Conservation (phyloP, 257 asterid species). For the Knoxia roxburghii region DNA sequence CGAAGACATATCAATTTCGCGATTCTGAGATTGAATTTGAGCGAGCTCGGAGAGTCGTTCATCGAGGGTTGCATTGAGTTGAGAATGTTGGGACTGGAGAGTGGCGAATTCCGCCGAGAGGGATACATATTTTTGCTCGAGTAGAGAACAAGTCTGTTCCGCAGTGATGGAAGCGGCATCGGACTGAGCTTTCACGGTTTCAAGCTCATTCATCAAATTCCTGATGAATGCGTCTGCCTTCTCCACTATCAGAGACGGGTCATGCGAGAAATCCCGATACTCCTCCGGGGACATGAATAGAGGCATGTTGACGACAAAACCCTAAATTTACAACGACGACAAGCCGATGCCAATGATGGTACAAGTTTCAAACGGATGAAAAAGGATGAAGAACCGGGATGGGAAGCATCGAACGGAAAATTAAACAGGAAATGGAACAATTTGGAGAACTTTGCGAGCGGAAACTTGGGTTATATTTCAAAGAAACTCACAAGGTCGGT, state of each 20-base stretch:
- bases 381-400: too few relatives aligned
- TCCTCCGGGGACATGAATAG: constrained; percentile 78
- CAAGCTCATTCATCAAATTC: constrained; percentile 54
- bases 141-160: constrained; percentile 76
- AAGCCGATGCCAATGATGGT: too few relatives aligned
- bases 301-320: constrained; percentile 44
- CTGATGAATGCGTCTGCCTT: constrained; percentile 81
- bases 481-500: too few relatives aligned
- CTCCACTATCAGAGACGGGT: constrained; percentile 54
- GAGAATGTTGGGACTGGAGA: constrained; percentile 49
- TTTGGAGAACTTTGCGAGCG: too few relatives aligned
- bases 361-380: too few relatives aligned
- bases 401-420: too few relatives aligned
- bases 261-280: constrained; percentile 50
- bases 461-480: too few relatives aligned
- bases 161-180: constrained; percentile 85
- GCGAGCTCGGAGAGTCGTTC: constrained; percentile 50
- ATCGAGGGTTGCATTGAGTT: constrained; percentile 42
- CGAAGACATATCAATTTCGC: constrained; percentile 44
- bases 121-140: constrained; percentile 76
- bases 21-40: constrained; percentile 50
- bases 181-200: constrained; percentile 75
- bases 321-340: too few relatives aligned
- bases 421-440: too few relatives aligned
- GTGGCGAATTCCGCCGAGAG: constrained; percentile 51